Evolutionary conservation across 139 green algal species (phyloP).

Genomic region (Chlamydomonas sp.): DNA sequence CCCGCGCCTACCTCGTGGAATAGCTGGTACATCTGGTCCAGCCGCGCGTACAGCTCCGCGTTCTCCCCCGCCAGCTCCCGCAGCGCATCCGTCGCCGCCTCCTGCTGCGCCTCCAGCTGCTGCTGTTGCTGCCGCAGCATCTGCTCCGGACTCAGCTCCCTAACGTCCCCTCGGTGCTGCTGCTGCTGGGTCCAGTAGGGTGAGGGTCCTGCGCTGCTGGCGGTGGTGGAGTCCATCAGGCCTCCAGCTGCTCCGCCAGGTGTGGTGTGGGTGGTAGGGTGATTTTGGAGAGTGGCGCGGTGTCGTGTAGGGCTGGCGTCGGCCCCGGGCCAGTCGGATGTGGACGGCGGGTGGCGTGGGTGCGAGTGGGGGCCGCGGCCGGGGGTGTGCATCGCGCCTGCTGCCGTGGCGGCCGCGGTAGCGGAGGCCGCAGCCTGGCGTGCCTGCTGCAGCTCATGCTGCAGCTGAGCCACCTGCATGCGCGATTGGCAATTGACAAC

Average conservation of each 20-base stretch:
- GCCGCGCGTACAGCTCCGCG: neutral
- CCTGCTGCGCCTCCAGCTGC: neutral
- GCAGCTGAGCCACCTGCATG: slow-evolving; percentile 6
- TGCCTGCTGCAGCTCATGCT: slow-evolving; percentile 10
- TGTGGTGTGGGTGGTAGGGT: too few species aligned
- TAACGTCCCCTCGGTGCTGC: neutral
- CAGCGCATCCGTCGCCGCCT: neutral
- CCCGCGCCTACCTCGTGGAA: neutral
- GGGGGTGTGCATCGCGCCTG: neutral
- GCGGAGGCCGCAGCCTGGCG: neutral
- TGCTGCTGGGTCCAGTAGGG: neutral
- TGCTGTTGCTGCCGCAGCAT: too few species aligned
- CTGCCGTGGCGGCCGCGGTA: neutral
- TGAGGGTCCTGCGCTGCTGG: too few species aligned
- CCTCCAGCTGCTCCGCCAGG: too few species aligned
- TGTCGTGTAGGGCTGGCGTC: neutral
- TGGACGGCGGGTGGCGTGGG: neutral
- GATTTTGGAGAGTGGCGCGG: neutral
- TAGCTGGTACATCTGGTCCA: slow-evolving; percentile 7
- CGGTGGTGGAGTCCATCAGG: too few species aligned
- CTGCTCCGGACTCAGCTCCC: too few species aligned
- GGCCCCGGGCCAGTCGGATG: neutral
- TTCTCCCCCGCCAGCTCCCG: neutral
- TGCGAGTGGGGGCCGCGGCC: neutral
- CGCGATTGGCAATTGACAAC: too few species aligned